Evolutionary conservation across 2,329 filamentous ascomycete species (phyloP).

Genomic region (Beauveria australis): DNA sequence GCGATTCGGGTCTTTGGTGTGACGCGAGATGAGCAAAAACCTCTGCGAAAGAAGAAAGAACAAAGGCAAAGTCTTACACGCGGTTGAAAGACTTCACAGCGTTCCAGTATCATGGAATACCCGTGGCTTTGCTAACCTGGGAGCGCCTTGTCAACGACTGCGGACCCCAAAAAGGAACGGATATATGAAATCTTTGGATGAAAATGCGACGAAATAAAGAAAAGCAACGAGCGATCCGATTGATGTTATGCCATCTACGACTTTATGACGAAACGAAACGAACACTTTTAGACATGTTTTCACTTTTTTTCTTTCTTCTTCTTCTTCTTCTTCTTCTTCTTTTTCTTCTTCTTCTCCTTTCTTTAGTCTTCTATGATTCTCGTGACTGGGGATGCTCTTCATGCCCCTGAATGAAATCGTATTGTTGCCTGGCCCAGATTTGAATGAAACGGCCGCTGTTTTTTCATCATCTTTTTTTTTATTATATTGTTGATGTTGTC

Average conservation of each 20-base stretch:
- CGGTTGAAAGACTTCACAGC: conserved; percentile 32
- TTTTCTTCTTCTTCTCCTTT: not conserved
- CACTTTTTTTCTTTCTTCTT: not conserved
- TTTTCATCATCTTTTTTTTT: not conserved
- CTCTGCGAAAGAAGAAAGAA: not conserved
- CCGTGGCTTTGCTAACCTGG: conserved; percentile 11
- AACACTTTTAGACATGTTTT: conserved; percentile 14
- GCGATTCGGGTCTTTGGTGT: not conserved
- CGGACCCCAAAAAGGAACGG: not conserved
- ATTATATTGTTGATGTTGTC: not conserved
- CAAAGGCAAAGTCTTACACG: conserved; percentile 18
- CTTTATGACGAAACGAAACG: conserved; percentile 20
- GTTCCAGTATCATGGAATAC: conserved; percentile 23
- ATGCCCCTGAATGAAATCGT: not conserved
- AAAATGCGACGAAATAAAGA: conserved; percentile 9
- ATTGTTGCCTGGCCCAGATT: not conserved
- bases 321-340: not conserved
- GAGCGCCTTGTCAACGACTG: not conserved
- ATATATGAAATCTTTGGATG: conserved; percentile 6
- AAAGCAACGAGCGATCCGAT: conserved; percentile 12
- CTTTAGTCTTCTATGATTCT: not conserved
- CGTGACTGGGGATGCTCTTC: not conserved
- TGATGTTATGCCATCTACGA: conserved; percentile 17
- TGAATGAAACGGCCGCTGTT: not conserved
- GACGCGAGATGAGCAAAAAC: not conserved